Evolutionary conservation across 345 rosid genomes (phyloP).

Genomic region (Turritis glabra): DNA sequence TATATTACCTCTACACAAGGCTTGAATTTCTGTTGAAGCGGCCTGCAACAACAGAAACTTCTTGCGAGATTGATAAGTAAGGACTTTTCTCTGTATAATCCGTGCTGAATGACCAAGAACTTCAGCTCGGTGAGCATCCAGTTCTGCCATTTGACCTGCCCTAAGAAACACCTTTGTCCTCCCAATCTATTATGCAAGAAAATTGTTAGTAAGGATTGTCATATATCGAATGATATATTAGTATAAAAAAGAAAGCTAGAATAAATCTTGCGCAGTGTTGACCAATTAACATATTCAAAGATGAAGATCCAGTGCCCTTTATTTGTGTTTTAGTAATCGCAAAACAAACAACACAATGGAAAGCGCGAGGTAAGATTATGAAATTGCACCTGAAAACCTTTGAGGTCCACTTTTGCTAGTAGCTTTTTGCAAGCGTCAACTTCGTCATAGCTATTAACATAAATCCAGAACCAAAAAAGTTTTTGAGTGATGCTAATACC

Average conservation of each 20-base stretch:
- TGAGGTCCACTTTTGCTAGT: constrained; percentile 74
- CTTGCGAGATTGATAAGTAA: constrained; percentile 58
- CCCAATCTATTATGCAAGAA: constrained; percentile 63
- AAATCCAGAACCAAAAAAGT: constrained; percentile 15
- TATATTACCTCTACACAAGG: constrained; percentile 76
- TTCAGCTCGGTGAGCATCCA: constrained; percentile 76
- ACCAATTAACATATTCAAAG: not conserved
- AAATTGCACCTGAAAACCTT: constrained; percentile 75
- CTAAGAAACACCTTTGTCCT: constrained; percentile 90
- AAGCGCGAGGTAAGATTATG: not conserved
- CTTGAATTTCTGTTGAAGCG: constrained; percentile 68
- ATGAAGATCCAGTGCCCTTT: not conserved
- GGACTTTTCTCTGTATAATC: constrained; percentile 79
- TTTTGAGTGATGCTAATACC: constrained; percentile 8
- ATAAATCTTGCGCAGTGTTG: not conserved
- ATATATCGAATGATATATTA: not conserved
- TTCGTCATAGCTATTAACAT: constrained; percentile 61
- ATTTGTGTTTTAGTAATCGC: constrained; percentile 13
- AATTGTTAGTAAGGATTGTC: not conserved
- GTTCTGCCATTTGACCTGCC: constrained; percentile 99
- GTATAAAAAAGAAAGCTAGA: constrained; percentile 4
- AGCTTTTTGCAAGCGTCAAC: constrained; percentile 76
- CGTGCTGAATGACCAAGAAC: constrained; percentile 83
- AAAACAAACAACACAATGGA: constrained; percentile 5
- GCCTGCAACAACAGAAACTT: constrained; percentile 55